Base-by-base conservation (phyloP, 2,329 filamentous ascomycete genomes). In the Calonectria henricotiae region DNA sequence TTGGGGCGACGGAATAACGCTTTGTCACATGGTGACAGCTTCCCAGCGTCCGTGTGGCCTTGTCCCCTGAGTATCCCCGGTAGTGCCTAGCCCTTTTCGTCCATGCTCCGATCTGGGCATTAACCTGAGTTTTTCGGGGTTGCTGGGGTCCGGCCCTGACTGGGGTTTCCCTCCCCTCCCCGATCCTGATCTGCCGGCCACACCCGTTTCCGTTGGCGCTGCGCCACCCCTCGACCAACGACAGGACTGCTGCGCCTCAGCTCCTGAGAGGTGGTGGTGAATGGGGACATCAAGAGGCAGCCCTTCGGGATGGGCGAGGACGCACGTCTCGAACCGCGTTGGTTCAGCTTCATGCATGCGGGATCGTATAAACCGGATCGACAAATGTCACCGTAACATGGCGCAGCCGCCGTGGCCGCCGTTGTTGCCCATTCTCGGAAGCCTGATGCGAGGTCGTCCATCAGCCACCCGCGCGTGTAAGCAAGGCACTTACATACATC, bases 391-490 rank as follows among this genome's bases (percentile, higher is more conserved):
- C 55, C 3, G 55, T 41, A 17, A 41, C 23, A 61, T 61, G 39
- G 55, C 39, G 25, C 27, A 44, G 39, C 39, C 55, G 55, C 37
- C 15, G 32, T 67, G 44, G n/a, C 43, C 37, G 35, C 35, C 12
- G 37, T 23, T 46, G 35, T 27, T 46, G 46, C n/a, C 5, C 43
- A n/a, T 60, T 35, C 41, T 35, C 44, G 44, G 46, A 25, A 23
- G 39, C 55, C 30, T 61, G 3, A 61, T 43, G 39, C 37, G 23
- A 61, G 39, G 55, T 32, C 37, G 7, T 30, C 27, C 27, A 17
- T 1, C 27, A 32, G 64, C 64, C 55, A 67, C 44, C 54, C 64
- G 64, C 64, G 64, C 64, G 64, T 67, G 64, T 67, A 67, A 67
- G 55, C 39, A 43, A 47, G 49, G 62, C 47, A 44, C n/a, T 17